A percentile compares a stretch with the other conserved stretches of the same genome.
These are phyloP conservation scores for Boletus reticulatus DNA, from an alignment of 768 basidiomycete species.

Conservation along the genomic window DNA sequence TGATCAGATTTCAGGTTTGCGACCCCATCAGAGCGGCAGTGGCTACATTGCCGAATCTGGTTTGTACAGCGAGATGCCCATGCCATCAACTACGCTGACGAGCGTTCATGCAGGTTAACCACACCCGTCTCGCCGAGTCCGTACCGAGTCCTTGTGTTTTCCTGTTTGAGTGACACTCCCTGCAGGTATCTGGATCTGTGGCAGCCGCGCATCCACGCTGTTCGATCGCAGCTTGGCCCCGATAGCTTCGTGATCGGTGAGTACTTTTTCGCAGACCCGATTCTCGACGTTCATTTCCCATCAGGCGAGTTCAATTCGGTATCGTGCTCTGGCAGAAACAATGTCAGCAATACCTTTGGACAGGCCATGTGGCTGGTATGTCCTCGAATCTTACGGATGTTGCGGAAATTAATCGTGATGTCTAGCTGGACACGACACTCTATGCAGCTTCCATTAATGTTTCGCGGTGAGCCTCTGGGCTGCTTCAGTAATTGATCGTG, in stretches of 20 bases:
- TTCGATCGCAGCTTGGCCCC: constrained; percentile 46
- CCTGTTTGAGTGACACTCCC: neutral
- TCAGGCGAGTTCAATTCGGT: constrained; percentile 56
- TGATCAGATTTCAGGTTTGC: constrained; percentile 14
- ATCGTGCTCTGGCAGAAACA: constrained; percentile 48
- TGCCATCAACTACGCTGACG: neutral
- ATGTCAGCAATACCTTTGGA: constrained; percentile 40
- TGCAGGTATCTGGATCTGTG: constrained; percentile 52
- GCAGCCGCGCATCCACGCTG: constrained; percentile 49
- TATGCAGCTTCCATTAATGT: constrained; percentile 41
- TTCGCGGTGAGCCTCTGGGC: constrained; percentile 34
- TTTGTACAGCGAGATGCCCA: constrained; percentile 15
- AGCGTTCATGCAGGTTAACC: constrained; percentile 41
- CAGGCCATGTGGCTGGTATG: constrained; percentile 54
- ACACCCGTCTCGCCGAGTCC: constrained; percentile 48
- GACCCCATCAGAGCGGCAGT: constrained; percentile 36
- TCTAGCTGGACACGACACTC: constrained; percentile 12
- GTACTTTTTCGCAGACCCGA: neutral
- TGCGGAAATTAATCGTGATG: neutral
- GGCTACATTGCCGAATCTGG: constrained; percentile 50
- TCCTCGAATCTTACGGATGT: neutral
- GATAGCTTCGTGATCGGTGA: constrained; percentile 49
- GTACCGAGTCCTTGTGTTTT: constrained; percentile 5
- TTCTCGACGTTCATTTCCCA: neutral
- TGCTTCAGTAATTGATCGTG: neutral